Conservation (phyloP, 208 protist species). For the Crithidia fasciculata region DNA sequence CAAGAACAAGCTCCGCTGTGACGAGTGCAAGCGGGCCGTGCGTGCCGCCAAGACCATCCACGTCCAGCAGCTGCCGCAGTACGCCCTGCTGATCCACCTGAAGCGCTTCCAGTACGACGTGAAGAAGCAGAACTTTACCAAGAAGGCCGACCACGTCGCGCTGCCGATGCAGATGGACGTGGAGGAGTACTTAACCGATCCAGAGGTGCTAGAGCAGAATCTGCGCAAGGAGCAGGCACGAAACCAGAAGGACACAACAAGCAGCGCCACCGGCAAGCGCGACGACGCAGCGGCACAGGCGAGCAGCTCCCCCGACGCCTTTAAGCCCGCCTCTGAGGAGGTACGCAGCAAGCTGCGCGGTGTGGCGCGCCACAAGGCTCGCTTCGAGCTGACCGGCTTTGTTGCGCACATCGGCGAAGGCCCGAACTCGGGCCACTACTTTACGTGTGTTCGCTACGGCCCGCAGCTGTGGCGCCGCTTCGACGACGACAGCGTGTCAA, state of each 20-base stretch:
- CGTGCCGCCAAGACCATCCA: constrained; percentile 83
- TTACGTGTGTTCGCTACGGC: constrained; percentile 85
- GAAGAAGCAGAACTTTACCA: constrained; percentile 64
- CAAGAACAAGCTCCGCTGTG: constrained; percentile 87
- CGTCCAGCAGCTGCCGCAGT: constrained; percentile 86
- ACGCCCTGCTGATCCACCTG: constrained; percentile 88
- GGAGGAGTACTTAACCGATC: constrained; percentile 71
- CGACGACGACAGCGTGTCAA: constrained; percentile 86
- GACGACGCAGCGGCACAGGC: not conserved
- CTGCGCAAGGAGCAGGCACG: constrained; percentile 23
- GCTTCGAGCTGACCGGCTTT: constrained; percentile 88
- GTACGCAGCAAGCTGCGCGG: constrained; percentile 58
- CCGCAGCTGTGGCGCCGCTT: constrained; percentile 86
- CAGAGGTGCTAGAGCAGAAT: constrained; percentile 32
- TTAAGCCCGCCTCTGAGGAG: constrained; percentile 42
- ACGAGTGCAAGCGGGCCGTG: constrained; percentile 63
- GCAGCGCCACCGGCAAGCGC: constrained; percentile 2
- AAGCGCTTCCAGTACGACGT: constrained; percentile 93
- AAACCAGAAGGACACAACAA: constrained; percentile 9
- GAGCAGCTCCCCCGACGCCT: constrained; percentile 28
- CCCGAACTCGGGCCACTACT: constrained; percentile 90
- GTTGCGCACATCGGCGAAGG: constrained; percentile 88
- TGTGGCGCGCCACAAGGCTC: constrained; percentile 69
- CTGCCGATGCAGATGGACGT: constrained; percentile 89
- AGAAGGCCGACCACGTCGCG: constrained; percentile 86